Evolutionary conservation across 768 basidiomycete species (phyloP).

Genomic region (Suillus subaureus): DNA sequence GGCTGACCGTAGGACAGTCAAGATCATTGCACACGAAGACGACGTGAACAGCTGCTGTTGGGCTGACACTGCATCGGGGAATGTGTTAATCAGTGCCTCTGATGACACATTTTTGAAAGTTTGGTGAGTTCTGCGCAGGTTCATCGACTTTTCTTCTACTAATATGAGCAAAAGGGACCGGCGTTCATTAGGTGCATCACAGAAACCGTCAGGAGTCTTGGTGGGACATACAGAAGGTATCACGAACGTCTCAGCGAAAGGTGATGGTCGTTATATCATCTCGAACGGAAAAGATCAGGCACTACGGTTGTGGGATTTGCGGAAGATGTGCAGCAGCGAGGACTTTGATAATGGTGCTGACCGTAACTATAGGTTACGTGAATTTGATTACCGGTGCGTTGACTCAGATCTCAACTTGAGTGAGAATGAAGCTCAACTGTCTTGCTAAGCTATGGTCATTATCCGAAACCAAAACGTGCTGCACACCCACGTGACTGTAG

Average conservation of each 20-base stretch:
- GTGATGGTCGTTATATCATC: slow-evolving; percentile 93
- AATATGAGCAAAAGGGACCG: slow-evolving; percentile 45
- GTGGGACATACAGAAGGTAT: slow-evolving; percentile 97
- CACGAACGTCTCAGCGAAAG: slow-evolving; percentile 93
- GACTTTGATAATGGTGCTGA: slow-evolving; percentile 62
- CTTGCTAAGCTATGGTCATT: slow-evolving; percentile 56
- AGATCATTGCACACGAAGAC: slow-evolving; percentile 82
- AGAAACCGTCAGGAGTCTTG: slow-evolving; percentile 88
- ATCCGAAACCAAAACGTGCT: slow-evolving; percentile 58
- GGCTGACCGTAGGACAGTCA: slow-evolving; percentile 75
- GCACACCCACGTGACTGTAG: slow-evolving; percentile 90
- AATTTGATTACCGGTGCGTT: slow-evolving; percentile 84
- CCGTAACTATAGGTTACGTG: slow-evolving; percentile 53
- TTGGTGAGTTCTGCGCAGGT: slow-evolving; percentile 58
- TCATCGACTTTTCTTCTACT: background rate
- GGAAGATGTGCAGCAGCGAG: slow-evolving; percentile 81
- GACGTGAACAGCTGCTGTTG: slow-evolving; percentile 97
- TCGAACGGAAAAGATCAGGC: slow-evolving; percentile 97
- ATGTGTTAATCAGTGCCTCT: slow-evolving; percentile 92
- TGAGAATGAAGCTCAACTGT: slow-evolving; percentile 14
- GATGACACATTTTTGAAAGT: slow-evolving; percentile 96
- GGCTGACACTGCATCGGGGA: slow-evolving; percentile 91
- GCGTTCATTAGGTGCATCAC: slow-evolving; percentile 46
- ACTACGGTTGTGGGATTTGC: slow-evolving; percentile 88
- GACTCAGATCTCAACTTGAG: background rate